Evolutionary conservation across 768 basidiomycete genomes (phyloP).

Genomic region (Termitomyces sp.): DNA sequence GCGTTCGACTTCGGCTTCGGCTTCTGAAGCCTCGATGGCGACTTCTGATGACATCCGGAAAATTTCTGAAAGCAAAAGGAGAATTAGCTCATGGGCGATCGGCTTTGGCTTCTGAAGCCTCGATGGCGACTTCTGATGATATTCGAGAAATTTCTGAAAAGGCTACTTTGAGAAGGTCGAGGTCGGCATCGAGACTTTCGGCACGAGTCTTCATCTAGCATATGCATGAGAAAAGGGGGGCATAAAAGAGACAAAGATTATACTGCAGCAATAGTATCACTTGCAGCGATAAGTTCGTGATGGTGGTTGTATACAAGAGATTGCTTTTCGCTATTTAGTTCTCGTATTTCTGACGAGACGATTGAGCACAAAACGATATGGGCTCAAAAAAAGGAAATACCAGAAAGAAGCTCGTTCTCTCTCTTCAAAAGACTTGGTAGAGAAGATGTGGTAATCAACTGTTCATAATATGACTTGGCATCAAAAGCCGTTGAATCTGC

Average conservation of each 20-base stretch:
- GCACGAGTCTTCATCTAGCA: conserved; percentile 82
- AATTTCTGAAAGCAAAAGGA: conserved; percentile 58
- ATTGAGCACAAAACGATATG: neutral
- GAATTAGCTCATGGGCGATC: neutral
- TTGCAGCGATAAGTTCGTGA: conserved; percentile 90
- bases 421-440: conserved; percentile 66
- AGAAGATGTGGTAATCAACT: conserved; percentile 77
- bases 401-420: conserved; percentile 77
- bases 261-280: conserved; percentile 85
- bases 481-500: conserved; percentile 80
- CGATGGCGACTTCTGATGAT: conserved; percentile 58
- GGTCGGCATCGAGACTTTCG: conserved; percentile 77
- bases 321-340: conserved; percentile 84
- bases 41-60: conserved; percentile 71
- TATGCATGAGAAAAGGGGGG: neutral
- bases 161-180: conserved; percentile 73
- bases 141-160: conserved; percentile 86
- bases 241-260: conserved; percentile 14
- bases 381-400: conserved; percentile 25
- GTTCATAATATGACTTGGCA: conserved; percentile 79
- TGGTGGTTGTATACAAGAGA: conserved; percentile 94
- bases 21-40: conserved; percentile 35
- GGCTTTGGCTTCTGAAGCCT: conserved; percentile 18
- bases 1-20: neutral
- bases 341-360: conserved; percentile 64